Base-by-base conservation (phyloP, 345 rosid species). In the Sapria himalayana region DNA sequence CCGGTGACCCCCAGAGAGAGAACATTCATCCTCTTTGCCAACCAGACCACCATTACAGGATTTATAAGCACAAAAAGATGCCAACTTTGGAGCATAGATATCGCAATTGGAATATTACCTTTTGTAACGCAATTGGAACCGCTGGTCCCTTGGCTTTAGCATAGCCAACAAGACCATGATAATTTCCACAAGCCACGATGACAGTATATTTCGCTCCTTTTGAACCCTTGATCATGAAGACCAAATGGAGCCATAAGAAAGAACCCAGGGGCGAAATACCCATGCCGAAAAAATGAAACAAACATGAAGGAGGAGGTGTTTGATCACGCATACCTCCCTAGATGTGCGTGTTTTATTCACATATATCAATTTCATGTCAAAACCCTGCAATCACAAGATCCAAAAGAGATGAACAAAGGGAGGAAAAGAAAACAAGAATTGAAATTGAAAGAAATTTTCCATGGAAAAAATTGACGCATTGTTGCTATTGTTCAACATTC, bases 291-390 rank as follows among this genome's bases (percentile, higher is more conserved):
- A 14, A 20, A 29, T 12, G 46, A 33, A 48, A 11, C n/a, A 39
- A 42, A 43, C 12, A 27, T 11, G 22, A 50, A 22, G 4, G 33
- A 36, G 9, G 16, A 20, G 50, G 22, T 9, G 24, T 41, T 19
- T 20, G n/a, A n/a, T n/a, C n/a, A n/a, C n/a, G n/a, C n/a, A 46
- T 71, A 89, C 93, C 98, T 89, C 82, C 19, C 94, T 82, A 52
- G 79, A 92, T 67, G 81, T 81, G 29, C 82, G 72, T 45, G 93
- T 81, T 63, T 85, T 73, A 50, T 86, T 86, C 20, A 86, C 77
- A 49, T 74, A 81, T 48, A 86, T 81, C 55, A 76, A 46, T 58
- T 54, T 78, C 60, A 74, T 74, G 62, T 86, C 94, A 71, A 81
- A 81, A 11, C 97, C 94, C 97, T 86, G 82, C 43, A 55, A 64